Conservation (phyloP, 1,139 yeast genomes). For the Taphrina flavorubra region DNA sequence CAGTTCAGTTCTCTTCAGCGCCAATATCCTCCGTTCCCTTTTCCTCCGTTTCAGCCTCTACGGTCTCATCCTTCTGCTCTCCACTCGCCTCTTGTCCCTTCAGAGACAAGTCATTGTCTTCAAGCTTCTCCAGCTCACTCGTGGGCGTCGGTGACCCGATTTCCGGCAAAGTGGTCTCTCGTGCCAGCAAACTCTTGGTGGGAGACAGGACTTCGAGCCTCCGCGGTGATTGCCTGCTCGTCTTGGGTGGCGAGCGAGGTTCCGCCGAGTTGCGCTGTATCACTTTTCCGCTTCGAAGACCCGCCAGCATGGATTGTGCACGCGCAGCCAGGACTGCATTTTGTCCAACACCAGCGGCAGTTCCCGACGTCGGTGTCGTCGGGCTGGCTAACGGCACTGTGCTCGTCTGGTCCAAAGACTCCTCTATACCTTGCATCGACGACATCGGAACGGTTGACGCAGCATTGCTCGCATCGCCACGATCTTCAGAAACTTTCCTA, state of each 20-base stretch:
- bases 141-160: too few relatives aligned
- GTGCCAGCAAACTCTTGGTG: not conserved
- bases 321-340: slow-evolving; percentile 42
- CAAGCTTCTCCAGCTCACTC: not conserved
- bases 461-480: not conserved
- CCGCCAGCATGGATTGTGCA: slow-evolving; percentile 44
- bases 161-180: not conserved
- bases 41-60: too few relatives aligned
- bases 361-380: slow-evolving; percentile 24
- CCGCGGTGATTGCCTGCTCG: slow-evolving; percentile 19
- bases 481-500: not conserved
- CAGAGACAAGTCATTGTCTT: not conserved
- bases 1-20: too few relatives aligned
- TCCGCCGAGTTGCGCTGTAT: slow-evolving; percentile 16
- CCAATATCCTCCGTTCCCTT: too few relatives aligned
- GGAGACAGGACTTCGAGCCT: not conserved
- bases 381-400: slow-evolving; percentile 16
- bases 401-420: not conserved
- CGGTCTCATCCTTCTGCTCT: not conserved
- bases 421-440: not conserved
- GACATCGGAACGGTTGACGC: not conserved
- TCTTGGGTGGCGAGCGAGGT: slow-evolving; percentile 20
- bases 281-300: slow-evolving; percentile 42
- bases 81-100: not conserved
- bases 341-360: not conserved